Percentiles rank a stretch among this genome's conserved stretches.
Conservation (phyloP, 192 early-diverging fungal species). For the Pilobolus umbonatus region DNA sequence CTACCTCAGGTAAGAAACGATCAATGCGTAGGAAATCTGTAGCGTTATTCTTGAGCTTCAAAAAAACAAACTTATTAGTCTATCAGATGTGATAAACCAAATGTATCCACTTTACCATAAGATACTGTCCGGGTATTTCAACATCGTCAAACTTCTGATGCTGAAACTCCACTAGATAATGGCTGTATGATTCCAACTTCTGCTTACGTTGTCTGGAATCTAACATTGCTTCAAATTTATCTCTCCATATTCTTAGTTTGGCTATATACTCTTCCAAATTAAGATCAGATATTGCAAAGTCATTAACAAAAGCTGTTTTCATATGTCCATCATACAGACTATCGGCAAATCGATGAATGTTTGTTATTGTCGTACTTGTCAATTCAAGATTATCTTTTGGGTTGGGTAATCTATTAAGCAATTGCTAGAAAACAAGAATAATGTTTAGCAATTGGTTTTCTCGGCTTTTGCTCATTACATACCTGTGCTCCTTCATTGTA, state of each 20-base stretch:
- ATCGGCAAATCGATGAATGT: constrained; percentile 84
- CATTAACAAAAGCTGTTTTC: constrained; percentile 80
- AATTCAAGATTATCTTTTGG: constrained; percentile 60
- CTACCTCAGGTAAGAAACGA: constrained; percentile 88
- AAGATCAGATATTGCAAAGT: constrained; percentile 89
- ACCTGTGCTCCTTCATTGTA: constrained; percentile 89
- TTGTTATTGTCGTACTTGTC: constrained; percentile 65
- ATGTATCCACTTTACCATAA: constrained; percentile 39
- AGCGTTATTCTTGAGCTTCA: constrained; percentile 56
- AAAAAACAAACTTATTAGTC: not conserved
- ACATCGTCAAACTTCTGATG: constrained; percentile 98
- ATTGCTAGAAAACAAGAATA: constrained; percentile 46
- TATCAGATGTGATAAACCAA: not conserved
- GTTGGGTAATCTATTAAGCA: constrained; percentile 54
- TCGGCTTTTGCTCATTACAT: constrained; percentile 1
- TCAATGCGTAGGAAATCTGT: constrained; percentile 95
- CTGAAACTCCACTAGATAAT: constrained; percentile 97
- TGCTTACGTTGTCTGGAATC: constrained; percentile 74
- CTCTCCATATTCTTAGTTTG: constrained; percentile 86
- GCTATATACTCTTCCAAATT: constrained; percentile 80
- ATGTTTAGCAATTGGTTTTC: not conserved
- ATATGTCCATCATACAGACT: constrained; percentile 76
- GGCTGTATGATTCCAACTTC: constrained; percentile 82
- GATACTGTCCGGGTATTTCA: constrained; percentile 96
- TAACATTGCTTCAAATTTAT: constrained; percentile 85